Conservation (phyloP, 2,329 filamentous ascomycete genomes). For the Pezicula radicicola region DNA sequence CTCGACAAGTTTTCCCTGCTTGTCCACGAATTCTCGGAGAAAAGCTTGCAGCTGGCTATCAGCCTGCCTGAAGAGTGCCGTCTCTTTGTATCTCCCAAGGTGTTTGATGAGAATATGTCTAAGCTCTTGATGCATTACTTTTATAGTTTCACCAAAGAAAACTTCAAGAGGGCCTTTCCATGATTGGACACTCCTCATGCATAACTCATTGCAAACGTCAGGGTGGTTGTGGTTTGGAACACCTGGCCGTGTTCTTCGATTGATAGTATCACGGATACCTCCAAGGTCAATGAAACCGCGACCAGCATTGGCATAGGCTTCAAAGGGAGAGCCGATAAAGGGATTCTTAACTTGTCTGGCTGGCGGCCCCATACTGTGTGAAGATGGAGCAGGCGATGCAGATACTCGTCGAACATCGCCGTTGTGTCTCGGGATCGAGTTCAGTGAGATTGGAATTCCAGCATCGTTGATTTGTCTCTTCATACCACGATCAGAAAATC, state of each 20-base stretch:
- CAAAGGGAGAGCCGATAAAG: not conserved
- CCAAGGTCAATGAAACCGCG: conserved; percentile 17
- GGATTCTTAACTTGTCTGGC: not conserved
- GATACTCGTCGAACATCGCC: not conserved
- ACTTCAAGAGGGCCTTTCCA: conserved; percentile 53
- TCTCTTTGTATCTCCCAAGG: conserved; percentile 8
- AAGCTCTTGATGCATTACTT: conserved; percentile 38
- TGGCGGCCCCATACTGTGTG: not conserved
- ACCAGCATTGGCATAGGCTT: conserved; percentile 1
- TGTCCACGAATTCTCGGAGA: not conserved
- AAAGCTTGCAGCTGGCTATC: conserved; percentile 1
- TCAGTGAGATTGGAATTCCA: not conserved
- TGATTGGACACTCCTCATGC: conserved; percentile 50
- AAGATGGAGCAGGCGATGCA: not conserved
- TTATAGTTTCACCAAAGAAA: conserved; percentile 41
- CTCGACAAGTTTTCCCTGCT: not conserved
- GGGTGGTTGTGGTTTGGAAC: conserved; percentile 57
- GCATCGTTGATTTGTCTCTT: not conserved
- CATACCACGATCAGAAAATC: not conserved
- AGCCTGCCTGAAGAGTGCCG: conserved; percentile 5
- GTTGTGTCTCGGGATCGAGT: not conserved
- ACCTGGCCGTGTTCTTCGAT: conserved; percentile 50
- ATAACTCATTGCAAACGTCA: conserved; percentile 57
- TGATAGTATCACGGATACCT: conserved; percentile 52
- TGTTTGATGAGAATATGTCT: not conserved